Evolutionary conservation across 306 rosid genomes (phyloP), one percentile per base, ranked within the genome.

Genomic region (Elaeagnus macrophylla): DNA sequence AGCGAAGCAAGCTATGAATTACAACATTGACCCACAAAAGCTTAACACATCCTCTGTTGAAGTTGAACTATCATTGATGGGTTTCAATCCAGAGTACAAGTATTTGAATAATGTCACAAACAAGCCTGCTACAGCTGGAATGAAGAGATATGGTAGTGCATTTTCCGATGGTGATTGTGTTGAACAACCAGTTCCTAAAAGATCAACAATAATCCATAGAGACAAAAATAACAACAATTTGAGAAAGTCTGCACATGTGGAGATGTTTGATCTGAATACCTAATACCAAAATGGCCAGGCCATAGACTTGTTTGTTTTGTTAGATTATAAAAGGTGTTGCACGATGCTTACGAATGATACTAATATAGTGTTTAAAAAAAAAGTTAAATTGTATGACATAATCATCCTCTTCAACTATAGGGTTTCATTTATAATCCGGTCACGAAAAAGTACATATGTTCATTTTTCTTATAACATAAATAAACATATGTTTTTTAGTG

Each of bases 301-400:
- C 52, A 68, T 87, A 53, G 86, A 87, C 75, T 75, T 86, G 73
- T n/a, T n/a, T n/a, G n/a, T n/a, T n/a, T n/a, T n/a, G n/a, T n/a
- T n/a, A n/a, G n/a, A n/a, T n/a, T n/a, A n/a, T n/a, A n/a, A n/a
- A n/a, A n/a, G n/a, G n/a, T n/a, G n/a, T n/a, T n/a, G n/a, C n/a
- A n/a, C n/a, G n/a, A n/a, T n/a, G n/a, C n/a, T n/a, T n/a, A n/a
- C n/a, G n/a, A n/a, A n/a, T n/a, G n/a, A n/a, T n/a, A n/a, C n/a
- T n/a, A n/a, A n/a, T n/a, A n/a, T n/a, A n/a, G n/a, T n/a, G n/a
- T n/a, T n/a, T n/a, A n/a, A n/a, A n/a, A n/a, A n/a, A n/a, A n/a
- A n/a, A n/a, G n/a, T n/a, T n/a, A n/a, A n/a, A n/a, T n/a, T n/a
- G n/a, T n/a, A n/a, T n/a, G n/a, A n/a, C n/a, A n/a, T n/a, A n/a